A percentile compares a stretch with the other conserved stretches of the same genome.
phyloP scores from a whole-genome alignment of 306 rosid genomes.

The Fragaria ananassa region DNA sequence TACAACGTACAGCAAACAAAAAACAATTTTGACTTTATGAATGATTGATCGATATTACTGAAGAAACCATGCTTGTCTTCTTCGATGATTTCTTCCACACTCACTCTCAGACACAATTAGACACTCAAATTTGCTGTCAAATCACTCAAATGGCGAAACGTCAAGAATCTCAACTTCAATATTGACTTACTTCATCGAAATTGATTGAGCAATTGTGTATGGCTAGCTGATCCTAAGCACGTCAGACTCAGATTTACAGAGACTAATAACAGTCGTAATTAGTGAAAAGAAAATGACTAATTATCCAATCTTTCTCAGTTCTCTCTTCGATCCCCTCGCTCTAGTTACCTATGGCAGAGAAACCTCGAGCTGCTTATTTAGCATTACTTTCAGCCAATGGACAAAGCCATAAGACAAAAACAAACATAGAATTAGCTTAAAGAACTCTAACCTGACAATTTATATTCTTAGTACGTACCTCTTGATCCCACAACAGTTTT shows the following conservation, averaged over 20 bases:
- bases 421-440: neutral
- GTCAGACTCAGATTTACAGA: no score
- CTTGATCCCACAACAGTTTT: neutral
- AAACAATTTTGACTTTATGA: neutral
- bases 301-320: neutral
- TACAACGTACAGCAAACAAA: neutral
- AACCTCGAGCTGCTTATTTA: neutral
- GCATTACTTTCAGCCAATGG: neutral
- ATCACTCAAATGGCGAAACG: neutral
- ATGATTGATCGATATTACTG: neutral
- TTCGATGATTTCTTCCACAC: neutral
- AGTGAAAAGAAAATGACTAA: neutral
- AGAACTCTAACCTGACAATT: neutral
- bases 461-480: neutral
- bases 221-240: neutral
- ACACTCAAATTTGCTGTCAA: neutral
- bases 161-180: constrained; percentile 20
- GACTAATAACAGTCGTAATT: constrained; percentile 5
- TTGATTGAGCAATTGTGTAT: constrained; percentile 8
- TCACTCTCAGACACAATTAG: neutral
- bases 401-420: neutral
- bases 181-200: constrained; percentile 22
- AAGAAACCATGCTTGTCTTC: neutral
- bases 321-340: neutral
- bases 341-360: neutral